Percentiles rank a stretch among this genome's conserved stretches.
phyloP scores from a whole-genome alignment of 345 rosid species.

The Eucalyptus globulus region DNA sequence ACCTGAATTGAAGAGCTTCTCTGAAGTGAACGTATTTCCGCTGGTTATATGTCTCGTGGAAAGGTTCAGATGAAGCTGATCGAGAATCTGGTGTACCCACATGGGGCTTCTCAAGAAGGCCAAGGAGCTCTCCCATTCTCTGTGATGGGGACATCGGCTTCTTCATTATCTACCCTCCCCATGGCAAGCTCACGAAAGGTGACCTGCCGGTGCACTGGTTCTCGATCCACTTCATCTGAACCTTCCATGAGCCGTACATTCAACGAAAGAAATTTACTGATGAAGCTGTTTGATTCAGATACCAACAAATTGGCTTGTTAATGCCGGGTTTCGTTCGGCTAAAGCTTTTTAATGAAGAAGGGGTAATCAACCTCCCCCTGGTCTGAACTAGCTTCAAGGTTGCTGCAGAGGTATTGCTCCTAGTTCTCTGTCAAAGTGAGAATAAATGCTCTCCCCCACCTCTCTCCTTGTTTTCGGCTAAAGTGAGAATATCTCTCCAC shows the following conservation, averaged over 20 bases:
- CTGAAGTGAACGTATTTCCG: background rate
- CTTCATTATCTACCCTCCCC: background rate
- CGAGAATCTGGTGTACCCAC: background rate
- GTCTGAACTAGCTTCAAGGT: background rate
- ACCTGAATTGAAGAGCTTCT: background rate
- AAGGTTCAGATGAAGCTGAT: background rate
- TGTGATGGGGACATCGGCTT: background rate
- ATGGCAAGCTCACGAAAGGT: background rate
- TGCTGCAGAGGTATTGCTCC: background rate
- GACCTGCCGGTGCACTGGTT: background rate
- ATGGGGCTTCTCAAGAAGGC: background rate
- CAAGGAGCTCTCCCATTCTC: background rate
- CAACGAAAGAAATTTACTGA: background rate
- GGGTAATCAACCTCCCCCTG: background rate
- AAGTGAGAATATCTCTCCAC: background rate
- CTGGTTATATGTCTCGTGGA: background rate
- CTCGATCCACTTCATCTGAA: background rate
- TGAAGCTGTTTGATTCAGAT: background rate
- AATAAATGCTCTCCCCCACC: background rate
- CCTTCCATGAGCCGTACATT: background rate
- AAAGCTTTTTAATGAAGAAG: background rate
- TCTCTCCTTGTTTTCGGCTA: background rate
- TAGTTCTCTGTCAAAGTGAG: background rate
- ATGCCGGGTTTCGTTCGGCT: background rate
- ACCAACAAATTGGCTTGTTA: background rate